Evolutionary conservation across 2,329 filamentous ascomycete genomes (phyloP), one percentile per base, ranked within the genome.

Genomic region (Phaeosphaeriaceae sp.): DNA sequence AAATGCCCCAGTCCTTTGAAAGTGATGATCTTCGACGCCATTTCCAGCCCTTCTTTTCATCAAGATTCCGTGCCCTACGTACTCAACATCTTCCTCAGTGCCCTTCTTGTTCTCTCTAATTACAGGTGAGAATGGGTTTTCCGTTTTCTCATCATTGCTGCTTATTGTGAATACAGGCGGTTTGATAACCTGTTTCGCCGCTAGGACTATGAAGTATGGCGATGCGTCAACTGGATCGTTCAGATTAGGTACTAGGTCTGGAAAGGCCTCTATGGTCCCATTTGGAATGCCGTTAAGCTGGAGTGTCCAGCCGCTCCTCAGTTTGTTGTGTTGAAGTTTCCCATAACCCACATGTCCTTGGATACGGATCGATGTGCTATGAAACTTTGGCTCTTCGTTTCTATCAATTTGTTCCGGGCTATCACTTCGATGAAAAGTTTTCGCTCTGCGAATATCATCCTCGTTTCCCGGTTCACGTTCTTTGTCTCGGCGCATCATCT

Each of bases 261-360:
- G 60, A 42, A 56, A 60, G 2, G 51, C 58, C 33, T 60, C 58
- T 6, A 61, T 46, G 3, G 46, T 44, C 5, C 38, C 34, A 18
- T 39, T 21, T 9, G 13, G 4, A 15, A 37, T 13, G 6, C 44
- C 46, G 11, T 42, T 23, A 13, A 48, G 26, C 12, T 33, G 40
- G 11, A 61, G 49, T 2, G 43, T 13, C 56, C 56, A 61, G n/a
- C 21, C 17, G 34, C 32, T 30, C 30, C 32, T 32, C 11, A 38
- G 6, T 49, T 45, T 11, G 21, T 43, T 11, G n/a, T 16, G 5
- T 40, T 29, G 11, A 4, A 63, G 42, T 18, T 17, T 35, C 3
- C 50, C 60, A 4, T 39, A 46, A 34, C 48, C 48, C n/a, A 61
- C 37, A 33, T 57, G 51, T n/a, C 57, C 57, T 45, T 61, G 52